Evolutionary conservation across 768 basidiomycete species (phyloP).

Genomic region (Phylloporus sp.): DNA sequence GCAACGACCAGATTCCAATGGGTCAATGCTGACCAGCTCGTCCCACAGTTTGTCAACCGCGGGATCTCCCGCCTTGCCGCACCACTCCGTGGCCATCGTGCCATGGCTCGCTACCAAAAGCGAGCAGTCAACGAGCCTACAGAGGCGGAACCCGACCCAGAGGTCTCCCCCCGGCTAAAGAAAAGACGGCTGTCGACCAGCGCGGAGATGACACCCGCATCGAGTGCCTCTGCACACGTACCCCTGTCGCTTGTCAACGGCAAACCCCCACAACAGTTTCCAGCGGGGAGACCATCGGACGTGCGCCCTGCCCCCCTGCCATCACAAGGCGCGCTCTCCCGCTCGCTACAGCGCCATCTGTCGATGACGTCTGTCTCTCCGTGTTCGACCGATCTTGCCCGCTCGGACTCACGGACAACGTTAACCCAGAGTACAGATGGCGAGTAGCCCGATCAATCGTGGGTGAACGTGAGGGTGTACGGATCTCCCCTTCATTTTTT

Average conservation of each 20-base stretch:
- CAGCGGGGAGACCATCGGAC: constrained; percentile 20
- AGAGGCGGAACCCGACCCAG: not conserved
- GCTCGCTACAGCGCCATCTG: constrained; percentile 25
- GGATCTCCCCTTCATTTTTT: not conserved
- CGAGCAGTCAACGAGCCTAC: constrained; percentile 13
- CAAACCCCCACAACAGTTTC: constrained; percentile 30
- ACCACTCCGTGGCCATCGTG: constrained; percentile 8
- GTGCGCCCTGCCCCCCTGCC: not conserved
- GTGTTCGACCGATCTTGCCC: constrained; percentile 3
- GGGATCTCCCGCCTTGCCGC: constrained; percentile 17
- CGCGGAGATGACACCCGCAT: not conserved
- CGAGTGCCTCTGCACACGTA: constrained; percentile 3
- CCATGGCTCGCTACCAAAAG: constrained; percentile 18
- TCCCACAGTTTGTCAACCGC: constrained; percentile 23
- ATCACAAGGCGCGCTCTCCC: constrained; percentile 12
- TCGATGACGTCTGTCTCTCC: constrained; percentile 23
- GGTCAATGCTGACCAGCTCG: constrained; percentile 30
- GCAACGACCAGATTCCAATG: constrained; percentile 28
- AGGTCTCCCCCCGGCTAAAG: constrained; percentile 22
- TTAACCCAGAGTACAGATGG: constrained; percentile 14
- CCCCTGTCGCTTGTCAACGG: constrained; percentile 27
- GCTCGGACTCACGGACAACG: constrained; percentile 23
- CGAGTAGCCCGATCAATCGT: constrained; percentile 2
- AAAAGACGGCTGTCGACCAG: constrained; percentile 22
- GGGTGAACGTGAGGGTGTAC: constrained; percentile 1